These are phyloP conservation scores for Platismatia glauca DNA, from an alignment of 495 filamentous ascomycete species.

Conservation along the genomic window DNA sequence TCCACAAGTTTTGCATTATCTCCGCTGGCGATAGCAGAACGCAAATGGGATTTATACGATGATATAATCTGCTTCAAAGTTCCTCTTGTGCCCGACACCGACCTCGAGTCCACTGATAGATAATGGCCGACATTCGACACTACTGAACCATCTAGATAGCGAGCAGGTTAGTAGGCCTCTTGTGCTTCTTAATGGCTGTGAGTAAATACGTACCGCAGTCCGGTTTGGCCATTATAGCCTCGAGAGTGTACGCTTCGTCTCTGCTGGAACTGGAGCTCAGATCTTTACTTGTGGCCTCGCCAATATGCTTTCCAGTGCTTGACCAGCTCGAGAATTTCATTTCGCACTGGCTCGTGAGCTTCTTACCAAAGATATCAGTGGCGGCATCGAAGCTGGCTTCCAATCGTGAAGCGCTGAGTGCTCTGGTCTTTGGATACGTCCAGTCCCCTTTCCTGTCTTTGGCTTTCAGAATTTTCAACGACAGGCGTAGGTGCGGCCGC, in stretches of 20 bases:
- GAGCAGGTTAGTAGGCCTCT: not conserved
- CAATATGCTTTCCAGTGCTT: constrained; percentile 9
- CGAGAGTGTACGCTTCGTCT: constrained; percentile 28
- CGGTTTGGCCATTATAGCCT: constrained; percentile 4
- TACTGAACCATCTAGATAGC: constrained; percentile 37
- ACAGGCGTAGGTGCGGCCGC: constrained; percentile 53
- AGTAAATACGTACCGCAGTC: constrained; percentile 26
- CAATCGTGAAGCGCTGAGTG: constrained; percentile 4
- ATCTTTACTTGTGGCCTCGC: constrained; percentile 2
- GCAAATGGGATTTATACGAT: constrained; percentile 50
- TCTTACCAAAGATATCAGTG: constrained; percentile 59
- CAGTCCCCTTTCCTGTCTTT: constrained; percentile 57
- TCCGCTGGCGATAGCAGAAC: constrained; percentile 29
- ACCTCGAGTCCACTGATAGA: constrained; percentile 70
- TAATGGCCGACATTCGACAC: constrained; percentile 52
- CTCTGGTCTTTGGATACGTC: constrained; percentile 52
- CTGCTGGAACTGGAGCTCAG: constrained; percentile 41
- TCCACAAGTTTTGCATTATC: constrained; percentile 35
- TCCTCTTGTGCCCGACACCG: constrained; percentile 55
- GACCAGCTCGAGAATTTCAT: constrained; percentile 29
- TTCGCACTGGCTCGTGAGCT: constrained; percentile 48
- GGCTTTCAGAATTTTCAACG: constrained; percentile 56
- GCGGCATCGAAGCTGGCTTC: constrained; percentile 56
- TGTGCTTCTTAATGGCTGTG: not conserved
- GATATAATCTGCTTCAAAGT: constrained; percentile 57